Evolutionary conservation across 768 basidiomycete species (phyloP), one percentile per base, ranked within the genome.

Genomic region (Boletus rubroflammeus): DNA sequence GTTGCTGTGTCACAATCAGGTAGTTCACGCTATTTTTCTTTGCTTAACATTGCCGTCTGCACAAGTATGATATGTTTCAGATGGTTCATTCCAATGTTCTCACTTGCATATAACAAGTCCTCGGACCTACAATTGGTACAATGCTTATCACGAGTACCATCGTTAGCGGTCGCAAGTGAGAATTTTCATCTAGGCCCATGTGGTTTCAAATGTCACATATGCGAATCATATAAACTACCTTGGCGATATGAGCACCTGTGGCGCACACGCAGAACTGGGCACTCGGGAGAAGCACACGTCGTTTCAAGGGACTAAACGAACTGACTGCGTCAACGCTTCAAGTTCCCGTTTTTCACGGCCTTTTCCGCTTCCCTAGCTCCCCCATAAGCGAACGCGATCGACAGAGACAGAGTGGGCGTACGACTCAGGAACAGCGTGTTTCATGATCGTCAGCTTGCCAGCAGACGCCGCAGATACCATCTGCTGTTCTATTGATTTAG

Each of bases 401-500:
- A 35, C 14, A 17, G 15, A 32, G 13, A 17, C n/a, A 5, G 34
- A 39, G 10, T 7, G 29, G 43, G 52, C 69, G 50, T 60, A 72
- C 71, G 58, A 28, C 40, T 69, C 65, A 13, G 61, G 61, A 10
- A 70, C 76, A 14, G 73, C 70, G 56, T 85, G 81, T 73, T 89
- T 90, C 93, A 98, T 93, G 68, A 98, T 93, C 28, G 91, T 91
- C 57, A 98, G 77, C 69, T 91, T 93, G 36, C 94, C 94, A 40
- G 85, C 77, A 5, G 90, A 93, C 3, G 94, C 94, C 7, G 93
- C 93, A 46, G 83, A 75, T 13, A 92, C 89, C 84, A 94, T 92
- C 72, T 95, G 93, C 51, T 81, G 79, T 69, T 98, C 94, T 63
- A 98, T 94, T 21, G 89, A 90, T 69, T 83, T 85, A 69, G 90